Conservation (phyloP, 352 stramenopile genomes). For the Globisporangium heterothallicum region DNA sequence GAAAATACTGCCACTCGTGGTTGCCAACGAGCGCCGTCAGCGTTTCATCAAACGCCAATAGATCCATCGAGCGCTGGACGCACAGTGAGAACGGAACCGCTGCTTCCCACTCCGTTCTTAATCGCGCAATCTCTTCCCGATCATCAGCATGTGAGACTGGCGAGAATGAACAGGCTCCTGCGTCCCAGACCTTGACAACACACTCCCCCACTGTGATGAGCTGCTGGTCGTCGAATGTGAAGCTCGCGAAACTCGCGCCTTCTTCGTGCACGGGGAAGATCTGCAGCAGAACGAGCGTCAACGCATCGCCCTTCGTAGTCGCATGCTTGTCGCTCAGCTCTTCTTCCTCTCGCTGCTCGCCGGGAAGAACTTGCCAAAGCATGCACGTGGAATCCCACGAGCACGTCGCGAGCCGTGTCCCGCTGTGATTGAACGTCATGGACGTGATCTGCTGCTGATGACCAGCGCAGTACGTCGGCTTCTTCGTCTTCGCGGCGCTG, state of each 20-base stretch:
- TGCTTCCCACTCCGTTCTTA: conserved; percentile 23
- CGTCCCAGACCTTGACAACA: conserved; percentile 42
- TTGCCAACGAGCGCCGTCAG: conserved; percentile 29
- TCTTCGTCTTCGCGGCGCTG: too few species aligned
- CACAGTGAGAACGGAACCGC: conserved; percentile 36
- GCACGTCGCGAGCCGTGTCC: conserved; percentile 31
- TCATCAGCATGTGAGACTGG: not conserved
- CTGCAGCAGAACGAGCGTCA: conserved; percentile 20
- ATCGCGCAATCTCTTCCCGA: not conserved
- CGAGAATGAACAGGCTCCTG: conserved; percentile 11
- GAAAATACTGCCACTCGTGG: conserved; percentile 32
- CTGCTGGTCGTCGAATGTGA: conserved; percentile 32
- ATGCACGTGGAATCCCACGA: conserved; percentile 65
- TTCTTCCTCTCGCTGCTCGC: too few species aligned
- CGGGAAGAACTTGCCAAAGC: conserved; percentile 42
- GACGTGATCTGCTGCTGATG: conserved; percentile 56
- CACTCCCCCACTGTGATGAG: conserved; percentile 39
- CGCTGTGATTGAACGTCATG: conserved; percentile 35
- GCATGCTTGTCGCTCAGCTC: too few species aligned
- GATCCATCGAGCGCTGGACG: conserved; percentile 23
- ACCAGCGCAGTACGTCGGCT: conserved; percentile 4
- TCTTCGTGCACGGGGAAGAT: conserved; percentile 39
- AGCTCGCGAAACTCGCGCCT: conserved; percentile 23
- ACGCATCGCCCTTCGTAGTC: not conserved
- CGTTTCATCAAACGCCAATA: conserved; percentile 40